phyloP scores from a whole-genome alignment of 2,329 filamentous ascomycete genomes.

The Teratosphaeria destructans region DNA sequence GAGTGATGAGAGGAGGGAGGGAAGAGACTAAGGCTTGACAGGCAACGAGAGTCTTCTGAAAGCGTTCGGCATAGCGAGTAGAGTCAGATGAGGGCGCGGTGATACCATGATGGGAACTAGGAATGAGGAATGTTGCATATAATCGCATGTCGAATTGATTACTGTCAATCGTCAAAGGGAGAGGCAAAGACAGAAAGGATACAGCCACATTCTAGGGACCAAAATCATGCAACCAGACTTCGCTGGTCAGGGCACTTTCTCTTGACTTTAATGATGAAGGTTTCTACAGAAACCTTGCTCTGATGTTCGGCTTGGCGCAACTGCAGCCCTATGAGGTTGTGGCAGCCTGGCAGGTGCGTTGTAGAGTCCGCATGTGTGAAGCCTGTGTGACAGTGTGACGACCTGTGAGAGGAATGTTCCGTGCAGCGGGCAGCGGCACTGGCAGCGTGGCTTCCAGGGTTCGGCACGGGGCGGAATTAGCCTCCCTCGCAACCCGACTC shows the following conservation, averaged over 20 bases:
- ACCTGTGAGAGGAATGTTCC: too few species aligned
- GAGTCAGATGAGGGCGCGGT: background rate
- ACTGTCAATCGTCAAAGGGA: too few species aligned
- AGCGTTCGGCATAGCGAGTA: background rate
- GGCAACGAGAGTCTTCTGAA: background rate
- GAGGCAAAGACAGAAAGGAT: too few species aligned
- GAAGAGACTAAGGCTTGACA: background rate
- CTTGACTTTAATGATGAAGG: too few species aligned
- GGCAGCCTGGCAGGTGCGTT: too few species aligned
- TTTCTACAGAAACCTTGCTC: too few species aligned
- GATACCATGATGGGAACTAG: background rate
- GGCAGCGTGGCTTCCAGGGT: background rate
- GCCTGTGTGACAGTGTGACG: too few species aligned
- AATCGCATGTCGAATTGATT: too few species aligned
- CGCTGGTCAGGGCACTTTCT: background rate
- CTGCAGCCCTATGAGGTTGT: background rate
- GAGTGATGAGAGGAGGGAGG: background rate
- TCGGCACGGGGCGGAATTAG: background rate
- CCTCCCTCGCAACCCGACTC: background rate
- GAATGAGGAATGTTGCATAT: background rate
- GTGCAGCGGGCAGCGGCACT: background rate
- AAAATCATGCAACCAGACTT: too few species aligned
- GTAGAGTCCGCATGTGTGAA: too few species aligned
- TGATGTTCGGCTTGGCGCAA: too few species aligned
- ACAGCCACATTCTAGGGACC: too few species aligned